A percentile compares a stretch with the other conserved stretches of the same genome.
Conservation (phyloP, 768 basidiomycete genomes). For the Mycena rebaudengoi region DNA sequence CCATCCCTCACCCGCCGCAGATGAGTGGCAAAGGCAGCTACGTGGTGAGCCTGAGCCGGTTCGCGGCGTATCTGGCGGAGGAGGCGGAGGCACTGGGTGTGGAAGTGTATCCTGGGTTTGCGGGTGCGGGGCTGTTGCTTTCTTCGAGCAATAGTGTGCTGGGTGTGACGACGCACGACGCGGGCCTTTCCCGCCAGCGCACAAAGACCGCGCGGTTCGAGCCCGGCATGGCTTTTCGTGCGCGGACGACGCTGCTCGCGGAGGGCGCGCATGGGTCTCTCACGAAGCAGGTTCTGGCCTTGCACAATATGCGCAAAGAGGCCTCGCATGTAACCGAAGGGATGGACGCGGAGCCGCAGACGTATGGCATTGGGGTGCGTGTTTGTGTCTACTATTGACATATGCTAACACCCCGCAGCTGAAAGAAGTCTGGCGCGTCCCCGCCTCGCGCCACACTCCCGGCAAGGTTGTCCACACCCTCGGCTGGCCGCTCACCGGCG, state of each 20-base stretch:
- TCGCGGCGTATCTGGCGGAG: no score
- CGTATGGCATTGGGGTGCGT: constrained; percentile 94
- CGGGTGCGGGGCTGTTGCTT: no score
- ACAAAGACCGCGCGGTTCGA: constrained; percentile 86
- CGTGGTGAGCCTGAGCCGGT: no score
- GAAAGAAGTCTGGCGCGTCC: constrained; percentile 97
- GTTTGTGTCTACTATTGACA: no score
- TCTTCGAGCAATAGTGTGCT: no score
- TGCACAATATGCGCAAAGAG: constrained; percentile 78
- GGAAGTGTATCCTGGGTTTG: no score
- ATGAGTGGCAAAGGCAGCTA: constrained; percentile 96
- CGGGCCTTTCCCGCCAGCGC: constrained; percentile 81
- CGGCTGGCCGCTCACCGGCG: constrained; percentile 91
- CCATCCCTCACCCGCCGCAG: constrained; percentile 94
- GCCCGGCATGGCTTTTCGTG: constrained; percentile 94
- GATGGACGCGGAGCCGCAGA: constrained; percentile 86
- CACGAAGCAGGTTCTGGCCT: constrained; percentile 77
- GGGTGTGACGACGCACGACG: no score
- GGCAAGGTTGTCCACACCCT: constrained; percentile 89
- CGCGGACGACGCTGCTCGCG: constrained; percentile 89
- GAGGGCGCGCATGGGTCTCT: constrained; percentile 96
- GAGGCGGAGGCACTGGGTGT: no score
- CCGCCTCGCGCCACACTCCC: no score
- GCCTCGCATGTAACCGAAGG: no score
- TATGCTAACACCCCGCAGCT: no score